Evolutionary conservation across 495 filamentous ascomycete genomes (phyloP).

Genomic region (Bathelium albidoporum): DNA sequence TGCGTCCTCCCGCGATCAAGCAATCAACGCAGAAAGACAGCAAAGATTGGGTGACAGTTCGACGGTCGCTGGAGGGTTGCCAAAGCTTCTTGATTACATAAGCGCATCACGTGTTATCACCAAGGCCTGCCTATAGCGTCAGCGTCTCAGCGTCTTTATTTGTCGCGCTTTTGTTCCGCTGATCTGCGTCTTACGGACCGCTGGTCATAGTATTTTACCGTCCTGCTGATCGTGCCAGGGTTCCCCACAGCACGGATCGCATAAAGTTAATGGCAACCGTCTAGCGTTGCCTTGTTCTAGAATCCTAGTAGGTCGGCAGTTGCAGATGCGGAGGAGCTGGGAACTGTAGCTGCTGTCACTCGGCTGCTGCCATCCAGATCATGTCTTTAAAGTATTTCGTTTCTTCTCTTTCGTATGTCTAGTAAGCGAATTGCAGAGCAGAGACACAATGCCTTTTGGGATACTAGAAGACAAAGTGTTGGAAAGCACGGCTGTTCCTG

Average conservation of each 20-base stretch:
- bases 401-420: neutral
- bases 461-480: slow-evolving; percentile 17
- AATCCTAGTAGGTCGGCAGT: neutral
- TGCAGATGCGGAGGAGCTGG: neutral
- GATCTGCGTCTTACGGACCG: neutral
- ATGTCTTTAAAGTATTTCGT: neutral
- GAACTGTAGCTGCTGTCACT: neutral
- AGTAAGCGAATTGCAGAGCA: too few relatives aligned
- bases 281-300: neutral
- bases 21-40: too few relatives aligned
- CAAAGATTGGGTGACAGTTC: too few relatives aligned
- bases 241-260: neutral
- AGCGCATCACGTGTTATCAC: too few relatives aligned
- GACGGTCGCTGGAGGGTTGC: neutral
- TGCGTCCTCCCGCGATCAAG: too few relatives aligned
- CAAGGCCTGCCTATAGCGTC: too few relatives aligned
- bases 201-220: neutral
- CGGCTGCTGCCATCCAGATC: neutral
- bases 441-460: slow-evolving; percentile 17
- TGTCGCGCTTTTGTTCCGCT: neutral
- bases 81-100: neutral
- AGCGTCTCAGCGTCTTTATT: too few relatives aligned
- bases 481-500: slow-evolving; percentile 15
- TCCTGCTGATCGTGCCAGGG: neutral
- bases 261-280: neutral